phyloP scores from a whole-genome alignment of 2,329 filamentous ascomycete species.

The Phialophora expanda region DNA sequence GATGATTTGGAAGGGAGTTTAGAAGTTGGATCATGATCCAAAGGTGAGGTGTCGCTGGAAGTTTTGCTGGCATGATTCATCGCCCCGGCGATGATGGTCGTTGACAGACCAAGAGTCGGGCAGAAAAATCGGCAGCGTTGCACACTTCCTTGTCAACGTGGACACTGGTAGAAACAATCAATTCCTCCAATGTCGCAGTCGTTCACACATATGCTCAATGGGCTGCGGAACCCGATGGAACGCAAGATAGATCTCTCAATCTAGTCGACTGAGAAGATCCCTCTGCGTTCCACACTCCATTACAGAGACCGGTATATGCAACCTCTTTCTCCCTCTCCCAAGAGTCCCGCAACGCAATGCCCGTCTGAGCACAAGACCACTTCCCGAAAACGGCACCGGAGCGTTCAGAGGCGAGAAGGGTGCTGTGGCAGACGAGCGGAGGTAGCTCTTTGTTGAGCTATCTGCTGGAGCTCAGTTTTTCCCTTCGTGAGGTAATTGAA shows the following conservation, averaged over 20 bases:
- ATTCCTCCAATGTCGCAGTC: slow-evolving; percentile 8
- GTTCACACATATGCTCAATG: slow-evolving; percentile 33
- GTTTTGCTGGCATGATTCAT: slow-evolving; percentile 40
- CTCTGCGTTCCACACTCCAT: slow-evolving; percentile 58
- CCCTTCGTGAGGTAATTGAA: slow-evolving; percentile 10
- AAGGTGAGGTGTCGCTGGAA: slow-evolving; percentile 32
- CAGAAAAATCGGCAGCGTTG: slow-evolving; percentile 8
- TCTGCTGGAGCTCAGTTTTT: not conserved
- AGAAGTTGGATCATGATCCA: slow-evolving; percentile 50
- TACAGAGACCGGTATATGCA: slow-evolving; percentile 30
- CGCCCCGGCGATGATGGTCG: slow-evolving; percentile 23
- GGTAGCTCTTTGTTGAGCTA: slow-evolving; percentile 19
- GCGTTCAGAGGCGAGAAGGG: slow-evolving; percentile 24
- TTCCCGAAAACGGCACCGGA: slow-evolving; percentile 33
- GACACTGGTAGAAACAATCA: slow-evolving; percentile 11
- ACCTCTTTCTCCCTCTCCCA: slow-evolving; percentile 20
- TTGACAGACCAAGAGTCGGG: slow-evolving; percentile 8
- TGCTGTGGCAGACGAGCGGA: slow-evolving; percentile 19
- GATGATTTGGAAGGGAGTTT: slow-evolving; percentile 45
- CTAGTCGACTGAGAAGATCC: slow-evolving; percentile 52
- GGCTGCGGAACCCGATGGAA: slow-evolving; percentile 58
- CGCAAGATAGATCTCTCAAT: slow-evolving; percentile 57
- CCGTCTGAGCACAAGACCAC: slow-evolving; percentile 33
- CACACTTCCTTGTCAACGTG: not conserved
- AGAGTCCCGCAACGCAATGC: slow-evolving; percentile 22